Evolutionary conservation across 139 green algal species (phyloP), one percentile per base, ranked within the genome.

Genomic region (Desmodesmus armatus): DNA sequence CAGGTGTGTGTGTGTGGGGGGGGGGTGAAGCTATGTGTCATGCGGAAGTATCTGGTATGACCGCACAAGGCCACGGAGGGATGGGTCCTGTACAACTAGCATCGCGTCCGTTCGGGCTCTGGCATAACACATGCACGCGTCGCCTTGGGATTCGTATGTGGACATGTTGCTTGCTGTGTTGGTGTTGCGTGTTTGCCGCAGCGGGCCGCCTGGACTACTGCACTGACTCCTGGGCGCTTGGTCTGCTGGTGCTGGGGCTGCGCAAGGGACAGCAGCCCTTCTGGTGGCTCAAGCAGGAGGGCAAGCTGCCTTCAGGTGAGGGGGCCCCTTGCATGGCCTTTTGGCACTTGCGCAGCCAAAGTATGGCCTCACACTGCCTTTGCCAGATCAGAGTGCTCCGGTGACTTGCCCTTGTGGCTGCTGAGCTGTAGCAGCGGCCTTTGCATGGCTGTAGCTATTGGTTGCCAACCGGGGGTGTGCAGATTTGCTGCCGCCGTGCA

Each of bases 211-310:
- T 72, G 65, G 65, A 72, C 65, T 72, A 44, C 33, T 72, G 65
- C 65, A 15, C 43, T 9, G 65, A 72, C 65, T 72, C 65, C 3
- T 72, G 65, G 65, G 65, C 31, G 31, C 65, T 72, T 31, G 65
- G 65, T 31, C 31, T 72, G 65, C 65, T 72, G 31, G n/a, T 72
- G 65, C 65, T 72, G 65, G 35, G 31, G 31, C 65, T 72, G 65
- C 31, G 65, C 11, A 44, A 33, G 31, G 65, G 11, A 31, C 41
- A 29, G 65, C 11, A 17, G 33, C 65, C 65, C 65, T 72, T 72
- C 65, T 72, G 65, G 65, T 72, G 65, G 65, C 65, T 72, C 31
- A 31, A 41, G 65, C 65, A 72, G 65, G 65, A 44, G 65, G n/a
- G 7, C n/a, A 13, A 58, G 47, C 47, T 23, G 47, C n/a, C n/a